These are phyloP conservation scores for Achaetomiella virescens DNA, from an alignment of 495 filamentous ascomycete genomes.

Conservation along the genomic window DNA sequence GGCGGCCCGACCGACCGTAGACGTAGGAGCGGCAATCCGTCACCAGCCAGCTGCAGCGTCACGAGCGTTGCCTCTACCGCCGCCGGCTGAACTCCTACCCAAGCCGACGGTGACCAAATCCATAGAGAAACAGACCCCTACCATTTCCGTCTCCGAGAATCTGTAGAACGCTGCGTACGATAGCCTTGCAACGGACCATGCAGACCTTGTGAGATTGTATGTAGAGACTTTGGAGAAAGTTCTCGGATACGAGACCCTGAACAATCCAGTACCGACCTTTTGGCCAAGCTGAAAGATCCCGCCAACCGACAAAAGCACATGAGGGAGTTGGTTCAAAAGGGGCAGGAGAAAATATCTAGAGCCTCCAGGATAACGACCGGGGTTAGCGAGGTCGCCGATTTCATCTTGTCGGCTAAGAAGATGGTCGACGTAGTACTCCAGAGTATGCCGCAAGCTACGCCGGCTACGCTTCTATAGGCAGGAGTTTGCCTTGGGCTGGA, in stretches of 20 bases:
- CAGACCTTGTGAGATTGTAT: slow-evolving; percentile 19
- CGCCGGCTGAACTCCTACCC: too few relatives aligned
- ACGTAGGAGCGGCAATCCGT: too few relatives aligned
- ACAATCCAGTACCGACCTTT: slow-evolving; percentile 3
- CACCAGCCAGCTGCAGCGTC: too few relatives aligned
- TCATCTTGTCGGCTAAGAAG: slow-evolving; percentile 15
- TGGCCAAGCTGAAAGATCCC: slow-evolving; percentile 10
- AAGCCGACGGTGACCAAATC: too few relatives aligned
- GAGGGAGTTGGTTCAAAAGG: slow-evolving; percentile 18
- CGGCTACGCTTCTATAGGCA: slow-evolving; percentile 22
- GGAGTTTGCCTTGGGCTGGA: slow-evolving; percentile 20
- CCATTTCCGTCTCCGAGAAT: slow-evolving; percentile 11
- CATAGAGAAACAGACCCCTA: slow-evolving; percentile 9
- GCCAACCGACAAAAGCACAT: slow-evolving; percentile 14
- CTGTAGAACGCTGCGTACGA: slow-evolving; percentile 24
- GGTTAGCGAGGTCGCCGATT: slow-evolving; percentile 16
- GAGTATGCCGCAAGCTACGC: slow-evolving; percentile 13
- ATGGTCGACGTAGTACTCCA: slow-evolving; percentile 17
- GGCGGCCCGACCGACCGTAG: too few relatives aligned
- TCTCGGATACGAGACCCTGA: too few relatives aligned
- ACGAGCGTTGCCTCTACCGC: too few relatives aligned
- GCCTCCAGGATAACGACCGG: slow-evolving; percentile 13
- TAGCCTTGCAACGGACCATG: slow-evolving; percentile 15
- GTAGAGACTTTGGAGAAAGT: slow-evolving; percentile 14
- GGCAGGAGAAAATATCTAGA: slow-evolving; percentile 14